Evolutionary conservation across 768 basidiomycete species (phyloP), one percentile per base, ranked within the genome.

Genomic region (Tricholoma hemisulphureum): DNA sequence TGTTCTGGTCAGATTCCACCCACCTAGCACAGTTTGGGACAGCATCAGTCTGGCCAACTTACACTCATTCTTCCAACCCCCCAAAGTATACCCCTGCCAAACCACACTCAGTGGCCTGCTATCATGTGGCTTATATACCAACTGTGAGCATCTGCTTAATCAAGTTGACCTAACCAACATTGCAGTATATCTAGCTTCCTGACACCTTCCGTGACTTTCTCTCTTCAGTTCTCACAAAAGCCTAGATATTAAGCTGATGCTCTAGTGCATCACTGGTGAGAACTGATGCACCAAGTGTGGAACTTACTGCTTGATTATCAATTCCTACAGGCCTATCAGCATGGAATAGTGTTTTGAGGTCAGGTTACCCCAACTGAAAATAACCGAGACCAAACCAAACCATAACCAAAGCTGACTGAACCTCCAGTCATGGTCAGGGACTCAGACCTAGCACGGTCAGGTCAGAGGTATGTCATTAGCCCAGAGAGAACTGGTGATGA

Each of bases 91-190:
- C 28, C 7, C 46, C 20, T 10, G 46, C 46, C 10, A 48, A 23
- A 48, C 28, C 46, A 23, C 21, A 48, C 20, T 48, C 46, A 11
- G 20, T 18, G 1, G 46, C 46, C 8, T 48, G 46, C 14, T 21
- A 48, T 9, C 46, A 48, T 23, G 20, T 48, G 5, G 46, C 43
- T 13, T 45, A 45, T n/a, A 45, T 45, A 20, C 43, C 43, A 3
- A 10, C 9, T n/a, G n/a, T n/a, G 66, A 78, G 41, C 14, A 7
- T 43, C 14, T 14, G 16, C 16, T n/a, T n/a, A n/a, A n/a, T 43
- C 16, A 7, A 7, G 41, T n/a, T 43, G 21, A 23, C 7, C 21
- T 43, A 43, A 14, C n/a, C 16, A 14, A 43, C 21, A 23, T 43
- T 43, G n/a, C n/a, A n/a, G n/a, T n/a, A n/a, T 23, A 6, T 43